phyloP scores from a whole-genome alignment of 2,329 filamentous ascomycete genomes.

The Juglanconis oblonga region DNA sequence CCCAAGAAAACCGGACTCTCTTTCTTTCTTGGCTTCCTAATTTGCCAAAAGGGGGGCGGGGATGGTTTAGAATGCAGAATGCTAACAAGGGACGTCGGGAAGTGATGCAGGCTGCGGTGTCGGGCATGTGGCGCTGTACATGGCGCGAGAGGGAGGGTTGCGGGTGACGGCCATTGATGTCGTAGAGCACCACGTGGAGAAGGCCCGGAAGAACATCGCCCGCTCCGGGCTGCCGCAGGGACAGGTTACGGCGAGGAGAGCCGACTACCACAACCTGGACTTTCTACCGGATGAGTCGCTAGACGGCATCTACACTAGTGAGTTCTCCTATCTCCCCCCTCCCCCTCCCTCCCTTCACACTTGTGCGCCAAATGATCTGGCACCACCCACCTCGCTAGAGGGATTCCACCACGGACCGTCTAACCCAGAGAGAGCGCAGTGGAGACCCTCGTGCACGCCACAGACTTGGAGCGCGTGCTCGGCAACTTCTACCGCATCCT shows the following conservation, averaged over 20 bases:
- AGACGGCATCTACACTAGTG: constrained; percentile 50
- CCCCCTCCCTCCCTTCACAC: accelerated
- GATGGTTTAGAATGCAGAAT: too few species aligned
- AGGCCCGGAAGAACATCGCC: constrained; percentile 39
- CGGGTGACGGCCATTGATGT: constrained; percentile 47
- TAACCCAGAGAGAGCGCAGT: too few species aligned
- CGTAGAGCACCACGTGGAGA: constrained; percentile 42
- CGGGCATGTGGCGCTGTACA: constrained; percentile 45
- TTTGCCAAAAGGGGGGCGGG: too few species aligned
- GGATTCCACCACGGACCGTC: too few species aligned
- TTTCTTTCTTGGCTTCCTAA: too few species aligned
- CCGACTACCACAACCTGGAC: constrained; percentile 52
- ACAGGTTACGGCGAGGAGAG: constrained; percentile 35
- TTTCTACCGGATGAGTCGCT: constrained; percentile 34
- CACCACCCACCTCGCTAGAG: too few species aligned
- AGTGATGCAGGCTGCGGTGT: constrained; percentile 49
- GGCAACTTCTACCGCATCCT: constrained; percentile 45
- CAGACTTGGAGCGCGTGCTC: constrained; percentile 41
- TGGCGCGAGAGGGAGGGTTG: constrained; percentile 39
- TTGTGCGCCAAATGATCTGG: too few species aligned
- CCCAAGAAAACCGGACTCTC: too few species aligned
- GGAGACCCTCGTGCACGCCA: constrained; percentile 55
- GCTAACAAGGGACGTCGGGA: too few species aligned
- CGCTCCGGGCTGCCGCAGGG: constrained; percentile 30
- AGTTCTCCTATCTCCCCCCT: too few species aligned